These are phyloP conservation scores for Lathyrus oleraceus DNA, from an alignment of 306 rosid genomes.

Conservation along the genomic window DNA sequence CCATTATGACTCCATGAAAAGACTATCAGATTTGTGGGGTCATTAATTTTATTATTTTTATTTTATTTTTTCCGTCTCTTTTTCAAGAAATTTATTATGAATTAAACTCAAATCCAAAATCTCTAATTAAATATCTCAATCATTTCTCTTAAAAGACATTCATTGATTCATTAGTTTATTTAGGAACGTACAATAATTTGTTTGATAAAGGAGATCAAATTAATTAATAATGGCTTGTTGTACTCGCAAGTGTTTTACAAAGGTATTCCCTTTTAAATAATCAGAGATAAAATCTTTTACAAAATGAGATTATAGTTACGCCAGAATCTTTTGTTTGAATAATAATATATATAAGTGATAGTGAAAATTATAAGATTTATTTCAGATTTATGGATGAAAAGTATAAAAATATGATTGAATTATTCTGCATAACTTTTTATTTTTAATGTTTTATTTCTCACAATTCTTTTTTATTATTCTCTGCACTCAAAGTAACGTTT, in stretches of 20 bases:
- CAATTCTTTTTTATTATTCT: too few species aligned
- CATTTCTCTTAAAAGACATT: too few species aligned
- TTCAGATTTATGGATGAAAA: slow-evolving; percentile 22
- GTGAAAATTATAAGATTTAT: slow-evolving; percentile 3
- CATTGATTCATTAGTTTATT: too few species aligned
- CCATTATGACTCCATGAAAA: neutral
- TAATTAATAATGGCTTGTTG: neutral
- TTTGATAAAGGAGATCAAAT: slow-evolving; percentile 6
- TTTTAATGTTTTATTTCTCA: too few species aligned
- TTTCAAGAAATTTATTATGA: too few species aligned
- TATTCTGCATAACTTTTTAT: too few species aligned
- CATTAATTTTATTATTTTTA: too few species aligned
- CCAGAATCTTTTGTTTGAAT: slow-evolving; percentile 18
- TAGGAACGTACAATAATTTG: slow-evolving; percentile 6
- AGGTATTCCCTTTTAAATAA: neutral
- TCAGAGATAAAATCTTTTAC: neutral
- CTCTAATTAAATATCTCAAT: too few species aligned
- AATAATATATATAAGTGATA: slow-evolving; percentile 10
- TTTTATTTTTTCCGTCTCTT: too few species aligned
- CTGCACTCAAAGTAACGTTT: too few species aligned
- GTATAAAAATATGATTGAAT: too few species aligned
- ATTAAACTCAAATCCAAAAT: too few species aligned
- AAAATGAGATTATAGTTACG: neutral
- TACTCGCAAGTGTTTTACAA: slow-evolving; percentile 23
- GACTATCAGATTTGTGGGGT: neutral